These are phyloP conservation scores for Sphaerostilbella broomeana DNA, from an alignment of 2,329 filamentous ascomycete species.

Conservation along the genomic window DNA sequence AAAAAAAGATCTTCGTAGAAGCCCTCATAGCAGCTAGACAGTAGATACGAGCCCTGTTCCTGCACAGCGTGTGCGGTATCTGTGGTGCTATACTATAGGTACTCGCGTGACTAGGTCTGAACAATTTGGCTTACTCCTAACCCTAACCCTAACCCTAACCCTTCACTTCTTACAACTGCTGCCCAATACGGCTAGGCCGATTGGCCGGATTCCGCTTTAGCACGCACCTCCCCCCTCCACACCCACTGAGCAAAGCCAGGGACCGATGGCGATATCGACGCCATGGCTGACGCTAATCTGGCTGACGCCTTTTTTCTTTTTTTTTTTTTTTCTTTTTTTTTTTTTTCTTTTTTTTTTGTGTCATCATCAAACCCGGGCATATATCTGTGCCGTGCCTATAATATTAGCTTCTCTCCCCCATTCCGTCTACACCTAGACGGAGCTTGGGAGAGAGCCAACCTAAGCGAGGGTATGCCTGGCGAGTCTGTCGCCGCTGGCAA, in stretches of 20 bases:
- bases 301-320: not conserved
- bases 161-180: too few species aligned
- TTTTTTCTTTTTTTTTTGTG: not conserved
- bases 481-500: too few species aligned
- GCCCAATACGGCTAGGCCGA: too few species aligned
- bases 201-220: too few species aligned
- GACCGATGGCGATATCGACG: not conserved
- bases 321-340: not conserved
- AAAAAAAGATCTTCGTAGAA: slow-evolving; percentile 1
- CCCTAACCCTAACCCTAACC: too few species aligned
- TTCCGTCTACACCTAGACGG: not conserved
- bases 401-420: not conserved
- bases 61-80: not conserved
- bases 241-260: not conserved
- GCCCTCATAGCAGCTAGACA: not conserved
- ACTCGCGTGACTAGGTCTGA: too few species aligned
- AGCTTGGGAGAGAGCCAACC: not conserved
- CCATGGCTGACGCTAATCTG: not conserved
- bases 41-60: slow-evolving; percentile 11
- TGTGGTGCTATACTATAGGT: too few species aligned
- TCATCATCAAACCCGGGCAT: not conserved
- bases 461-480: not conserved
- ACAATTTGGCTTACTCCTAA: too few species aligned
- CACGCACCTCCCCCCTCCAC: too few species aligned
- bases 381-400: too few species aligned